Evolutionary conservation across 768 basidiomycete genomes (phyloP).

Genomic region (Guyanaporus albipodus): DNA sequence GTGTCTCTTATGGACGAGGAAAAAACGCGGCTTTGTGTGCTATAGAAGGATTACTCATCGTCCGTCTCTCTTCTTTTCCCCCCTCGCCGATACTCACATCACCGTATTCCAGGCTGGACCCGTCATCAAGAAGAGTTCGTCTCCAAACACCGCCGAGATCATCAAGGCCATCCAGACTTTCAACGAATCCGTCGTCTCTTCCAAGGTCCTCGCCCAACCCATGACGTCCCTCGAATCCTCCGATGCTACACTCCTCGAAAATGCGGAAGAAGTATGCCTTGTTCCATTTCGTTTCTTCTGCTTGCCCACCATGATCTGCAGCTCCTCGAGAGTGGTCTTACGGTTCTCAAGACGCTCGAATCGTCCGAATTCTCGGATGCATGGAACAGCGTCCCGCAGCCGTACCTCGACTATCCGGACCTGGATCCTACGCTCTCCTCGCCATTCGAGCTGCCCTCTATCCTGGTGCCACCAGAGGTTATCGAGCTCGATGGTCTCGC

Average conservation of each 20-base stretch:
- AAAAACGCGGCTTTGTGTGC: slow-evolving; percentile 79
- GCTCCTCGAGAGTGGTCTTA: slow-evolving; percentile 73
- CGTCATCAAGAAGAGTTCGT: slow-evolving; percentile 55
- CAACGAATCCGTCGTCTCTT: slow-evolving; percentile 52
- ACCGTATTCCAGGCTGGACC: slow-evolving; percentile 59
- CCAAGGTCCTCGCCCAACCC: slow-evolving; percentile 67
- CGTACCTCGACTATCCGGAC: slow-evolving; percentile 51
- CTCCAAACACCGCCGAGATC: slow-evolving; percentile 60
- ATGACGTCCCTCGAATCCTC: slow-evolving; percentile 47
- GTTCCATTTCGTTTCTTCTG: neutral
- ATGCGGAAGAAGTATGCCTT: slow-evolving; percentile 55
- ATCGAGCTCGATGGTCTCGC: slow-evolving; percentile 75
- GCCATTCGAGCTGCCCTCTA: slow-evolving; percentile 67
- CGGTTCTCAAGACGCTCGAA: slow-evolving; percentile 59
- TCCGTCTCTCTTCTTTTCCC: slow-evolving; percentile 26
- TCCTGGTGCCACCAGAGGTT: slow-evolving; percentile 84
- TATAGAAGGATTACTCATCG: slow-evolving; percentile 76
- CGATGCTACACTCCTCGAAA: slow-evolving; percentile 40
- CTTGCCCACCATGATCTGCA: slow-evolving; percentile 27
- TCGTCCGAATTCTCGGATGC: slow-evolving; percentile 55
- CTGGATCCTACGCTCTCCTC: slow-evolving; percentile 37
- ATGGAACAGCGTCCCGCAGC: slow-evolving; percentile 57
- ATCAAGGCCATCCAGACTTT: slow-evolving; percentile 70
- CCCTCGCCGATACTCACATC: neutral
- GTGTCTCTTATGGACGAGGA: slow-evolving; percentile 80